These are phyloP conservation scores for Penicillium canescens DNA, from an alignment of 495 filamentous ascomycete genomes.

Conservation along the genomic window DNA sequence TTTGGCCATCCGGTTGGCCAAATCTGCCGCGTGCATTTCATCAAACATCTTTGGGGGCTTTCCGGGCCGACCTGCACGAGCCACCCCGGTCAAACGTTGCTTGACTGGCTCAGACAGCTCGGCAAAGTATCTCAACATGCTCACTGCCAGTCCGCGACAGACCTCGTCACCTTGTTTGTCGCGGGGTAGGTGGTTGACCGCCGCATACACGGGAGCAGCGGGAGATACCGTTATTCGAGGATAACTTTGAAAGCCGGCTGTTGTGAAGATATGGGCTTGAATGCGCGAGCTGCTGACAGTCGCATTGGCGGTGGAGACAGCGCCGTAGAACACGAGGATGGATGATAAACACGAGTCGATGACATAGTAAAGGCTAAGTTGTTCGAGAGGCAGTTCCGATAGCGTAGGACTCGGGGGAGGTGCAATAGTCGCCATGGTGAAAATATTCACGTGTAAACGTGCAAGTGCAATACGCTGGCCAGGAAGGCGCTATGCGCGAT, in stretches of 20 bases:
- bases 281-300: slow-evolving; percentile 87
- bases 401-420: slow-evolving; percentile 26
- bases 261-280: slow-evolving; percentile 86
- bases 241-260: slow-evolving; percentile 84
- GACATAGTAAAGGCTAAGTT: slow-evolving; percentile 77
- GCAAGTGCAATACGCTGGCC: not conserved
- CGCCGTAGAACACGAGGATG: slow-evolving; percentile 81
- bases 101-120: slow-evolving; percentile 80
- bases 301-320: slow-evolving; percentile 78
- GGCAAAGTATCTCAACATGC: slow-evolving; percentile 87
- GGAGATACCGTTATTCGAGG: slow-evolving; percentile 89
- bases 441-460: slow-evolving; percentile 13
- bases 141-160: slow-evolving; percentile 85
- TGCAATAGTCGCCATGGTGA: slow-evolving; percentile 38
- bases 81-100: slow-evolving; percentile 45
- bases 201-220: slow-evolving; percentile 90
- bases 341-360: slow-evolving; percentile 75
- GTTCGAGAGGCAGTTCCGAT: slow-evolving; percentile 65
- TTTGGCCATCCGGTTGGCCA: slow-evolving; percentile 78
- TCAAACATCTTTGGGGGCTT: slow-evolving; percentile 70
- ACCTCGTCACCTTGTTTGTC: slow-evolving; percentile 93
- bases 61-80: slow-evolving; percentile 31
- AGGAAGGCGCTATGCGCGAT: slow-evolving; percentile 5
- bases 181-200: slow-evolving; percentile 86
- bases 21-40: slow-evolving; percentile 87